Percentiles rank a stretch among this genome's conserved stretches.
Evolutionary conservation across 345 rosid species (phyloP).

Genomic region (Camelina sativa): DNA sequence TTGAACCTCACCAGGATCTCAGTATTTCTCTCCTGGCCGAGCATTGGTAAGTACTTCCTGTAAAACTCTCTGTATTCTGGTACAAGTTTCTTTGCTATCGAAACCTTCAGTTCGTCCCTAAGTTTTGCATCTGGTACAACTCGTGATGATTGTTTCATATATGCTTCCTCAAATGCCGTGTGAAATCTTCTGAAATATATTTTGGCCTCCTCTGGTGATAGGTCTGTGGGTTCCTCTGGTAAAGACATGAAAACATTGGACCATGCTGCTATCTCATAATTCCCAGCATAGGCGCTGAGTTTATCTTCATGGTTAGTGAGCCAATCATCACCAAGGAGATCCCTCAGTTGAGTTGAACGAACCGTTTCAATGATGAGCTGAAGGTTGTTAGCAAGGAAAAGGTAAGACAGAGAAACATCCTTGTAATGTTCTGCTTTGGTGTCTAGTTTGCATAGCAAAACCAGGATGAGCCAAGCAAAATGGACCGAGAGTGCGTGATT

Average conservation of each 20-base stretch:
- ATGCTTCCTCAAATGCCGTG: constrained; percentile 72
- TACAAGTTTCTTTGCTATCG: constrained; percentile 62
- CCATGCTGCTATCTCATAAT: constrained; percentile 78
- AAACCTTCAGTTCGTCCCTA: constrained; percentile 67
- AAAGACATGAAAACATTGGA: constrained; percentile 57
- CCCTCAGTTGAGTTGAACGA: constrained; percentile 50
- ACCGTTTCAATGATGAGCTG: constrained; percentile 63
- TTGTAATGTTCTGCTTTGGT: constrained; percentile 67
- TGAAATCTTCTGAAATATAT: constrained; percentile 63
- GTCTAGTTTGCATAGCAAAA: constrained; percentile 81
- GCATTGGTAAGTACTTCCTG: constrained; percentile 40
- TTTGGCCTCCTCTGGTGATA: constrained; percentile 53
- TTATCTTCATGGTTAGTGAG: constrained; percentile 54
- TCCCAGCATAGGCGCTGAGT: constrained; percentile 58
- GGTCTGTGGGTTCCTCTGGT: constrained; percentile 49
- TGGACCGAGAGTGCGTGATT: constrained; percentile 50
- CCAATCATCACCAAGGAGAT: constrained; percentile 83
- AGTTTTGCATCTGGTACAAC: constrained; percentile 60
- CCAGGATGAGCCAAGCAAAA: constrained; percentile 73
- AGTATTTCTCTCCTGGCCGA: constrained; percentile 48
- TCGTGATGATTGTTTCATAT: constrained; percentile 64
- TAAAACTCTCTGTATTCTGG: constrained; percentile 67
- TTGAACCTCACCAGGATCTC: constrained; percentile 51
- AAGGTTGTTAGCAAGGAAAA: constrained; percentile 88
- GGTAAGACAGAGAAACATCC: constrained; percentile 70